Evolutionary conservation across 257 asterid genomes (phyloP), one percentile per base, ranked within the genome.

Genomic region (Solanum bulbocastanum): DNA sequence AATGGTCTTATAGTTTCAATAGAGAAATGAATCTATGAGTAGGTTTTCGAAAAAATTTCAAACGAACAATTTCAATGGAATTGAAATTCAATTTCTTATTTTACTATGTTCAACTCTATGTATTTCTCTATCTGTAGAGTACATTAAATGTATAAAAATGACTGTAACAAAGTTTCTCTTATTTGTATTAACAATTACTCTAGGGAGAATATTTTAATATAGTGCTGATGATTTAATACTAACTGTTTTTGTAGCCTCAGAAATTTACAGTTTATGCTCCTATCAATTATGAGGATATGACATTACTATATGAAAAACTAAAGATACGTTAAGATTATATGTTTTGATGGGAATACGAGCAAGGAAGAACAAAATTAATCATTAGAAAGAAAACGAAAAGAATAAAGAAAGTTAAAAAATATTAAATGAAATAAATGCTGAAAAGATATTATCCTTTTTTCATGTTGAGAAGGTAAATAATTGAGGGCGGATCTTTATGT

Each of bases 1-100:
- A 16, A 52, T 0, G 0, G 3, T 16, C 60, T 0, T 16, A 16
- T 16, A 52, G 4, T 52, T 52, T 0, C 0, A 4, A 52, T 52
- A 6, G 23, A 52, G 60, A 52, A 52, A 52, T 16, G 1, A 52
- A 16, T 5, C 3, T 52, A 5, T 49, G 3, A 49, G 60, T 44
- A 0, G 15, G 1, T 52, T 52, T 16, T 52, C 10, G 10, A 2
- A 6, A 16, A 49, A 52, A 5, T 5, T 15, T 18, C 3, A 16
- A 16, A 52, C 60, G 3, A 49, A 49, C 1, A 49, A 5, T 49
- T 49, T 49, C 58, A 49, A 49, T 2, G 0, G 0, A 15, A 52
- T 16, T 18, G 23, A 46, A 46, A 46, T 16, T 52, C 3, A 52
- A 6, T 16, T 52, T 52, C 22, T 49, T 49, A 49, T 5, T 15